phyloP scores from a whole-genome alignment of 371 early-diverging fungal species.

The Haplosporangium sp. region DNA sequence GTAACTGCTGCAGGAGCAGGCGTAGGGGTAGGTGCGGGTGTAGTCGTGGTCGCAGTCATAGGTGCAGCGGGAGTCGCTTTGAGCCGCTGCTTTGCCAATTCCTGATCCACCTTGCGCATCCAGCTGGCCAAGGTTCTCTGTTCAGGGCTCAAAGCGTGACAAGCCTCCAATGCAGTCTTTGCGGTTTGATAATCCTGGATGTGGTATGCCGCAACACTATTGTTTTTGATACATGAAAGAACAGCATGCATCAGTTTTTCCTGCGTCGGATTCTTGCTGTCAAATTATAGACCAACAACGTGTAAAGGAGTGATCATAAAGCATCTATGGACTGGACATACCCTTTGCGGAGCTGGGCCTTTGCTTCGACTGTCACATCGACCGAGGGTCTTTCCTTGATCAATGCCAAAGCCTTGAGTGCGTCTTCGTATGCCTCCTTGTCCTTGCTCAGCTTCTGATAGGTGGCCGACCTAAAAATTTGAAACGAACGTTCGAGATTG shows the following conservation, averaged over 20 bases:
- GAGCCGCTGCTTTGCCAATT: conserved; percentile 38
- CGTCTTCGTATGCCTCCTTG: conserved; percentile 72
- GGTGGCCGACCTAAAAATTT: conserved; percentile 62
- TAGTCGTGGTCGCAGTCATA: conserved; percentile 8
- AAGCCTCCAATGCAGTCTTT: conserved; percentile 61
- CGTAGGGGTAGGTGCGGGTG: conserved; percentile 2
- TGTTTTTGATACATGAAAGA: background rate
- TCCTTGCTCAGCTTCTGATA: conserved; percentile 71
- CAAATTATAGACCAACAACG: background rate
- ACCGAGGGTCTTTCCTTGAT: conserved; percentile 59
- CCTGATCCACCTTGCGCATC: conserved; percentile 65
- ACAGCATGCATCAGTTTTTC: background rate
- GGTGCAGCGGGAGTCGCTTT: conserved; percentile 22
- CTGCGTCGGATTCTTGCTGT: too few relatives aligned
- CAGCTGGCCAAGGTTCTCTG: conserved; percentile 68
- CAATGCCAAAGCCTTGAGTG: conserved; percentile 65
- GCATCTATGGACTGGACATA: conserved; percentile 34
- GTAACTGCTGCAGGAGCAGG: conserved; percentile 10
- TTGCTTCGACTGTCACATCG: conserved; percentile 68
- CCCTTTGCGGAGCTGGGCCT: conserved; percentile 75
- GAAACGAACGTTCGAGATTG: background rate
- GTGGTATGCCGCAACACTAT: conserved; percentile 66
- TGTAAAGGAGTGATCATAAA: too few relatives aligned
- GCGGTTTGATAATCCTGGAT: conserved; percentile 64
- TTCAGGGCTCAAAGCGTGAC: conserved; percentile 62